Conservation (phyloP, 768 basidiomycete species). For the Leccinum rimulosum region DNA sequence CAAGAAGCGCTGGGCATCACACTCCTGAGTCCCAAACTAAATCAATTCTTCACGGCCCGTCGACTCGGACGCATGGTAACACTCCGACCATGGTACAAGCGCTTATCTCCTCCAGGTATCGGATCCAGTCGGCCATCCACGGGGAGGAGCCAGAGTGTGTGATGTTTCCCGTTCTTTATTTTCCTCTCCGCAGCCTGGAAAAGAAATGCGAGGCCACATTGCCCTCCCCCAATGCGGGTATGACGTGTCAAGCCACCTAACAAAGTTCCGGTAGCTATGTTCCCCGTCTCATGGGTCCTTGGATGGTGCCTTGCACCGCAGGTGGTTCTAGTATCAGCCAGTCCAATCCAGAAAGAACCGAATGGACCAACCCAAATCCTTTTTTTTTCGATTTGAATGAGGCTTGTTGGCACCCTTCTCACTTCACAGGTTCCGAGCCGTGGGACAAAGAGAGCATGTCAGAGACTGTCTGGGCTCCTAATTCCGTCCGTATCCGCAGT, state of each 20-base stretch:
- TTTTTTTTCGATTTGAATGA: neutral
- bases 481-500: constrained; percentile 1
- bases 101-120: constrained; percentile 10
- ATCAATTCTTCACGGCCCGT: constrained; percentile 8
- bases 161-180: neutral
- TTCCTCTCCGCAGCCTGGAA: constrained; percentile 1
- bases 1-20: constrained; percentile 10
- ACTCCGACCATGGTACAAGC: neutral
- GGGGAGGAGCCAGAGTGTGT: neutral
- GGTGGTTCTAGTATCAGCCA: constrained; percentile 7
- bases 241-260: neutral
- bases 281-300: neutral
- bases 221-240: neutral
- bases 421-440: constrained; percentile 3
- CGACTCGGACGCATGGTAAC: neutral
- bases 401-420: constrained; percentile 5
- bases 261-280: neutral
- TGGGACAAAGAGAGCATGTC: neutral
- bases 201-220: neutral
- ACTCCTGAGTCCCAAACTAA: constrained; percentile 6
- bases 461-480: neutral
- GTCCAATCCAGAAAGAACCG: neutral
- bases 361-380: neutral
- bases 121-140: constrained; percentile 4
- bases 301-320: constrained; percentile 2